Percentiles rank a stretch among this genome's conserved stretches.
Conservation (phyloP, 306 rosid species). For the Casuarina glauca region DNA sequence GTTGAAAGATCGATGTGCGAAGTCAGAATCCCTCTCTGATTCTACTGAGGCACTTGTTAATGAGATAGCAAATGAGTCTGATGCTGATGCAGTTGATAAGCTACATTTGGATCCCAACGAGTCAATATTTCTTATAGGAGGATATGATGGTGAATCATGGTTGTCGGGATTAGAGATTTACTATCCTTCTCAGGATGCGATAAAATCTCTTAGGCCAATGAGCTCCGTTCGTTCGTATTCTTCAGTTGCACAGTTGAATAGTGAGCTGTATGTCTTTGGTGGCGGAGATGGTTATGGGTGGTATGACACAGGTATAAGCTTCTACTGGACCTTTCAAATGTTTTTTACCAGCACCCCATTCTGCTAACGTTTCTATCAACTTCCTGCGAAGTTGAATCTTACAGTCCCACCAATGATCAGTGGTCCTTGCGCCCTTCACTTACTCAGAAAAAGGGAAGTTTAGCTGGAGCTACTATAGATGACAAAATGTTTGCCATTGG, state of each 20-base stretch:
- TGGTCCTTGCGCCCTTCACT: constrained; percentile 75
- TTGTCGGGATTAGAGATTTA: constrained; percentile 57
- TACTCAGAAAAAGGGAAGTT: constrained; percentile 67
- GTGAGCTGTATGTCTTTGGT: constrained; percentile 53
- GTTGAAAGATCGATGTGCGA: constrained; percentile 37
- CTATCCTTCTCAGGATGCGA: constrained; percentile 46
- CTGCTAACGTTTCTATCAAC: constrained; percentile 24
- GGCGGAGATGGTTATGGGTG: constrained; percentile 46
- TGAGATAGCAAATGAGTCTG: constrained; percentile 19
- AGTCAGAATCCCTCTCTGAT: constrained; percentile 35
- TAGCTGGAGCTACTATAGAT: constrained; percentile 48
- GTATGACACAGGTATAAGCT: constrained; percentile 50
- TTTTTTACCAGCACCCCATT: constrained; percentile 1
- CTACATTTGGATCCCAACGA: constrained; percentile 49
- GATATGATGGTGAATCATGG: constrained; percentile 61
- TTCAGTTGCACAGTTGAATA: constrained; percentile 44
- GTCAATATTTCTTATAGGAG: constrained; percentile 70
- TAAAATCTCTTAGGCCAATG: constrained; percentile 45
- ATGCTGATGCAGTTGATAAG: constrained; percentile 20
- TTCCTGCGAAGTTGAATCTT: constrained; percentile 67
- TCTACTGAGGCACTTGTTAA: constrained; percentile 25
- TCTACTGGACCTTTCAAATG: constrained; percentile 18
- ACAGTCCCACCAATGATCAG: constrained; percentile 42
- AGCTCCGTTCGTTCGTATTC: constrained; percentile 43
- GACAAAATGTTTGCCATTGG: constrained; percentile 50